Base-by-base conservation (phyloP, 2,329 filamentous ascomycete genomes). In the Xylogone sp. region DNA sequence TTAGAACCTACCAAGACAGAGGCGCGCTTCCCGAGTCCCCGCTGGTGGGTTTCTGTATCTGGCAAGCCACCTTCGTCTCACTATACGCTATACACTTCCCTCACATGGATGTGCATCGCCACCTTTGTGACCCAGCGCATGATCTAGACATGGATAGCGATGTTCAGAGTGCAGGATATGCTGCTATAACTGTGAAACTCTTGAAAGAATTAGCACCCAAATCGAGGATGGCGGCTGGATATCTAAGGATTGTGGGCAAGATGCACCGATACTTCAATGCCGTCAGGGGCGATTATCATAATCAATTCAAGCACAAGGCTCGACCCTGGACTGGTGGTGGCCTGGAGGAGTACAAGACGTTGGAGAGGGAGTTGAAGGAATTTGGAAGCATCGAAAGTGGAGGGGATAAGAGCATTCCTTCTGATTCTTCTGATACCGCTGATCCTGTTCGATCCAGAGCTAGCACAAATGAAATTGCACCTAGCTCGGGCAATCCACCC, bases 71-170 rank as follows among this genome's bases (percentile, higher is more conserved):
- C 0, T 86, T 87, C 59, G 75, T 82, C 16, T 82, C 83, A 29
- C 74, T 87, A 2, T 90, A 89, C 63, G 81, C 81, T 10, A 73
- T 76, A 43, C 80, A 84, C 60, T 90, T 89, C 51, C 83, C 83
- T 0, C 77, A 80, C 52, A 88, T 90, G 82, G 86, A 90, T 58
- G 72, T 71, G 1, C 69, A 78, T 10, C 68, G 72, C 2, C 77
- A 79, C 61, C 78, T 88, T 69, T 63, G 71, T 5, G 60, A 59
- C 43, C 56, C 69, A 27, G 34, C 34, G 34, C 34, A 39, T 2
- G 69, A 74, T 19, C 72, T 22, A 8, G 50, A 42, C 3, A 24
- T 45, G 12, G n/a, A 44, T 18, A 27, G 29, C 18, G 21, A 13
- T 29, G 10, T 16, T 5, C 34, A 39, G 13, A 39, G n/a, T 39